Evolutionary conservation across 1,284 basidiomycete genomes (phyloP).

Genomic region (Vanrija pseudolonga): DNA sequence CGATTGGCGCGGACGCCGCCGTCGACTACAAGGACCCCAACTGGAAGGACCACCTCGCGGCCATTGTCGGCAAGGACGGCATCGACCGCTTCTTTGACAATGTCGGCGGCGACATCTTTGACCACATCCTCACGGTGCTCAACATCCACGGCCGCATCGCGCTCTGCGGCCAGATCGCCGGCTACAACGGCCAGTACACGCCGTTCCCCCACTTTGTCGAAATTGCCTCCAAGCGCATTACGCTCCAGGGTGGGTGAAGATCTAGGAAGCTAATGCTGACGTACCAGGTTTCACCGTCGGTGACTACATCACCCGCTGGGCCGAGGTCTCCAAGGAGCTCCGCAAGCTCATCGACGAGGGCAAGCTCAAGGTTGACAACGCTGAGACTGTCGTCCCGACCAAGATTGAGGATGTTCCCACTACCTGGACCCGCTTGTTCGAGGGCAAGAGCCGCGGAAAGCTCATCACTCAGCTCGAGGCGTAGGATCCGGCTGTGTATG

Average conservation of each 20-base stretch:
- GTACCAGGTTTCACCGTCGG: conserved; percentile 37
- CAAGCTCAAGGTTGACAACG: conserved; percentile 14
- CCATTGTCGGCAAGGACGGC: conserved; percentile 13
- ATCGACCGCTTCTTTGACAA: conserved; percentile 31
- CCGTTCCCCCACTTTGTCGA: conserved; percentile 12
- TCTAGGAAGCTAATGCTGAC: not conserved
- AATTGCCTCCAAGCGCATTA: conserved; percentile 43
- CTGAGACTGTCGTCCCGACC: conserved; percentile 21
- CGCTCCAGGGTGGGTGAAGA: conserved; percentile 27
- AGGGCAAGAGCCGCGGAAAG: conserved; percentile 22
- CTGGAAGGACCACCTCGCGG: conserved; percentile 34
- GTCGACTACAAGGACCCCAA: conserved; percentile 34
- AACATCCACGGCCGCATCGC: conserved; percentile 45
- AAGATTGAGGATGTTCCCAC: conserved; percentile 22
- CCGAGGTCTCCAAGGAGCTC: conserved; percentile 9
- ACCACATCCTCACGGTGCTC: conserved; percentile 36
- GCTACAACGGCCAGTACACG: not conserved
- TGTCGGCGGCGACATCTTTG: conserved; percentile 43
- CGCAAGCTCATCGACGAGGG: conserved; percentile 11
- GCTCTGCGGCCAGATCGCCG: conserved; percentile 39
- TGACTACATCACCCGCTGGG: conserved; percentile 19
- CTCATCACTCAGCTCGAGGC: conserved; percentile 19
- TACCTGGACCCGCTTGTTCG: conserved; percentile 20
- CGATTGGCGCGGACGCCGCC: conserved; percentile 47
- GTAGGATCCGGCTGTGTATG: too few relatives aligned